These are phyloP conservation scores for Parasarocladium wereldwijsianum DNA, from an alignment of 2,329 filamentous ascomycete genomes.

Conservation along the genomic window DNA sequence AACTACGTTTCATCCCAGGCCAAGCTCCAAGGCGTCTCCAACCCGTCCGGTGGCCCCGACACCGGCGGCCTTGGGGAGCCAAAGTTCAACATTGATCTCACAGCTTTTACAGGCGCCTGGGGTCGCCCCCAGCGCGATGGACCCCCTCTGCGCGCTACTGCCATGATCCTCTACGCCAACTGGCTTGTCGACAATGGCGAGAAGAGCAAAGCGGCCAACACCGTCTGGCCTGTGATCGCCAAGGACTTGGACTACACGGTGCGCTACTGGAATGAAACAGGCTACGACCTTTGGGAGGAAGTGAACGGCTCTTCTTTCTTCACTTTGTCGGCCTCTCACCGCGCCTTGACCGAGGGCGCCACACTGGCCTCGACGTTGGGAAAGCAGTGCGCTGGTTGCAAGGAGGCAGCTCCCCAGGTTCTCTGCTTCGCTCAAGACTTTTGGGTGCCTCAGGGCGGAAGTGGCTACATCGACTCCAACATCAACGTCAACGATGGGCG, in stretches of 20 bases:
- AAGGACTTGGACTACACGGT: slow-evolving; percentile 66
- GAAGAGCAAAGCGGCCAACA: slow-evolving; percentile 34
- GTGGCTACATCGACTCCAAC: slow-evolving; percentile 55
- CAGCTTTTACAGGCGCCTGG: slow-evolving; percentile 53
- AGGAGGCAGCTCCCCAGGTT: slow-evolving; percentile 51
- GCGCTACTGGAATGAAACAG: slow-evolving; percentile 39
- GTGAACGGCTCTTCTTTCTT: slow-evolving; percentile 67
- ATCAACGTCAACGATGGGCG: slow-evolving; percentile 48
- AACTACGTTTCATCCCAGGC: slow-evolving; percentile 57
- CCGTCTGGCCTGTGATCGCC: slow-evolving; percentile 58
- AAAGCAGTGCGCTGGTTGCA: slow-evolving; percentile 43
- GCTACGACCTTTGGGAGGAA: slow-evolving; percentile 77
- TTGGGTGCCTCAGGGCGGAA: slow-evolving; percentile 46
- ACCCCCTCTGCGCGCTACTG: slow-evolving; percentile 59
- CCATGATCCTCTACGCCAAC: slow-evolving; percentile 57
- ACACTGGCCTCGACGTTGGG: slow-evolving; percentile 50
- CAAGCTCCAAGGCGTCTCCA: slow-evolving; percentile 48
- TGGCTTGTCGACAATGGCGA: slow-evolving; percentile 57
- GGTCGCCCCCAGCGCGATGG: slow-evolving; percentile 68
- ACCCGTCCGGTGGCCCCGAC: slow-evolving; percentile 49
- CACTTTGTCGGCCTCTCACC: slow-evolving; percentile 54
- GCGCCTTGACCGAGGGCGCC: slow-evolving; percentile 53
- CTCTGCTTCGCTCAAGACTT: slow-evolving; percentile 62
- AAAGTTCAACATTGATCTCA: slow-evolving; percentile 54
- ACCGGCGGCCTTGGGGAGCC: slow-evolving; percentile 51